Conservation (phyloP, 768 basidiomycete genomes). For the Pulveroboletus frians region DNA sequence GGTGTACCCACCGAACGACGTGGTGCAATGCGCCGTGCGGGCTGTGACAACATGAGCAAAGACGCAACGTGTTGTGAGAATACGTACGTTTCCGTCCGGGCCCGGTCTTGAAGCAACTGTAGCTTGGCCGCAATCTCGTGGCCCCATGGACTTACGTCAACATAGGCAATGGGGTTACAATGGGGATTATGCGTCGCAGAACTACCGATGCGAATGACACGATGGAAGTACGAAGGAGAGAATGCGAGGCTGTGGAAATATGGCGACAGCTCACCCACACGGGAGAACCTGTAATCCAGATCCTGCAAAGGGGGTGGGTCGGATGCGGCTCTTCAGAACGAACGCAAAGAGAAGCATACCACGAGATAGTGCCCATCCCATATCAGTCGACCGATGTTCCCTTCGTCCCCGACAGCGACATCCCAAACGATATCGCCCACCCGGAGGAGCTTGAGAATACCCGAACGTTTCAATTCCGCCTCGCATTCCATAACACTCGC, state of each 20-base stretch:
- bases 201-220: slow-evolving; percentile 61
- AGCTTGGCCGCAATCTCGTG: slow-evolving; percentile 69
- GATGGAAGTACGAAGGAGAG: slow-evolving; percentile 86
- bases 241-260: slow-evolving; percentile 78
- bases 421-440: slow-evolving; percentile 87
- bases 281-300: slow-evolving; percentile 77
- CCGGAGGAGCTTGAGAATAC: slow-evolving; percentile 53
- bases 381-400: slow-evolving; percentile 74
- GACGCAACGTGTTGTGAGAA: background rate
- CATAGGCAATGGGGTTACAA: slow-evolving; percentile 59
- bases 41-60: slow-evolving; percentile 34
- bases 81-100: slow-evolving; percentile 76
- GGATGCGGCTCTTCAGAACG: background rate
- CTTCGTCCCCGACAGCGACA: slow-evolving; percentile 79
- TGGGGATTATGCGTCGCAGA: slow-evolving; percentile 35
- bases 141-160: slow-evolving; percentile 77
- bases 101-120: slow-evolving; percentile 72
- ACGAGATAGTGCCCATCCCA: slow-evolving; percentile 90
- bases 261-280: slow-evolving; percentile 70
- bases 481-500: slow-evolving; percentile 78
- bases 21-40: slow-evolving; percentile 76
- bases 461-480: slow-evolving; percentile 57
- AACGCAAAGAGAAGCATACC: slow-evolving; percentile 41
- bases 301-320: slow-evolving; percentile 46
- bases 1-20: slow-evolving; percentile 81